Conservation (phyloP, 805 yeast genomes). For the Metschnikowia gelsemii region DNA sequence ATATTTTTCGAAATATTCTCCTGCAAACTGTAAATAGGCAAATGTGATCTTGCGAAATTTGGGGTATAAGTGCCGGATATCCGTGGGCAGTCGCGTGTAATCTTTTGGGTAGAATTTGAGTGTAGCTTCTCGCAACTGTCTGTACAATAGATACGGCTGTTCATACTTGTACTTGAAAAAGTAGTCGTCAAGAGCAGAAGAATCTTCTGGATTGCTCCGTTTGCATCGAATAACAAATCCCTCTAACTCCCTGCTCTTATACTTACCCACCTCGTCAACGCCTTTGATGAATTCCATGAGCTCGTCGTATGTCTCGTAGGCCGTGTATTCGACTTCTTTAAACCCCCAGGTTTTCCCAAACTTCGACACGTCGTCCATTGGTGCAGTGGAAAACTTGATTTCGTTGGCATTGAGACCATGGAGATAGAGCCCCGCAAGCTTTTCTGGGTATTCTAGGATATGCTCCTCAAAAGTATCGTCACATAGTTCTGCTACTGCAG, state of each 20-base stretch:
- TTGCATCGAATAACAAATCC: conserved; percentile 88
- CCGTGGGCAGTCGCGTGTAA: conserved; percentile 23
- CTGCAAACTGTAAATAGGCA: conserved; percentile 67
- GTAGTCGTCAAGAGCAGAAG: conserved; percentile 41
- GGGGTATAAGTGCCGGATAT: conserved; percentile 30
- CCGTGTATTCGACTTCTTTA: conserved; percentile 50
- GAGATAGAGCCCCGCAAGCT: conserved; percentile 76
- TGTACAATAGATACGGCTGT: conserved; percentile 88
- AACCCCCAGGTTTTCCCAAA: conserved; percentile 76
- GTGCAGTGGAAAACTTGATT: conserved; percentile 60
- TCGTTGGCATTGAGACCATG: conserved; percentile 83
- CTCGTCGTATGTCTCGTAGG: conserved; percentile 36
- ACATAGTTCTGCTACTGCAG: conserved; percentile 92
- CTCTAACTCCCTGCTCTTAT: conserved; percentile 72
- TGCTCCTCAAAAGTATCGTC: conserved; percentile 95
- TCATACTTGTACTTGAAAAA: conserved; percentile 94
- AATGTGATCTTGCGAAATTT: conserved; percentile 60
- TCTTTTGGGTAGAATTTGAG: conserved; percentile 48
- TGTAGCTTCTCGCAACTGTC: conserved; percentile 89
- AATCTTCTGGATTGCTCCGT: conserved; percentile 8
- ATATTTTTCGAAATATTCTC: conserved; percentile 51
- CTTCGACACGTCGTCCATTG: conserved; percentile 55
- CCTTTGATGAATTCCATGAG: conserved; percentile 54
- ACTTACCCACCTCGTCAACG: conserved; percentile 66
- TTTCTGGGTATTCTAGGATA: conserved; percentile 67